Conservation (phyloP, 345 rosid genomes). For the Litchi chinensis region DNA sequence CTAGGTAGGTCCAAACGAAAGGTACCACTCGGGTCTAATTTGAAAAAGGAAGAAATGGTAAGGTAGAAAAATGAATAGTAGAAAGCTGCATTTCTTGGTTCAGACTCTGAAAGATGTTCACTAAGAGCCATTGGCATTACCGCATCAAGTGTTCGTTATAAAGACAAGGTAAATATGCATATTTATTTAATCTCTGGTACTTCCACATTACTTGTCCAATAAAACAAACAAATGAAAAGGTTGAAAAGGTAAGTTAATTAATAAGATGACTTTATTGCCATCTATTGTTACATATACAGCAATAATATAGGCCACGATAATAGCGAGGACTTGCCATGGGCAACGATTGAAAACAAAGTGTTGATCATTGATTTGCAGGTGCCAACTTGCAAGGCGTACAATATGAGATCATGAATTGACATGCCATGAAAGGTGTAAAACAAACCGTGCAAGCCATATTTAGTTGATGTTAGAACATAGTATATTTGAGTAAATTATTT, state of each 20-base stretch:
- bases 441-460: background rate
- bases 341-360: slow-evolving; percentile 42
- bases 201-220: background rate
- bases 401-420: background rate
- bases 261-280: background rate
- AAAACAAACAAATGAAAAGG: background rate
- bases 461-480: too few relatives aligned
- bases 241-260: background rate
- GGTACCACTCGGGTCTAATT: too few relatives aligned
- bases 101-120: too few relatives aligned
- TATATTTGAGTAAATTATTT: too few relatives aligned
- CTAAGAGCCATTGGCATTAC: background rate
- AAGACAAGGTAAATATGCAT: background rate
- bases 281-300: slow-evolving; percentile 2
- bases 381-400: slow-evolving; percentile 42
- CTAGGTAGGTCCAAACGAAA: too few relatives aligned
- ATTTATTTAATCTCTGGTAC: background rate
- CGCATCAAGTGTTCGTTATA: background rate
- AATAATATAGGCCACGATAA: background rate
- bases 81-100: background rate
- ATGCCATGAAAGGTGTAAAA: background rate
- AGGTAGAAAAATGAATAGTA: too few relatives aligned
- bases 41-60: too few relatives aligned
- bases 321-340: background rate
- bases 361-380: slow-evolving; percentile 79